phyloP scores from a whole-genome alignment of 1,284 basidiomycete species.

The Pholiota adiposa region DNA sequence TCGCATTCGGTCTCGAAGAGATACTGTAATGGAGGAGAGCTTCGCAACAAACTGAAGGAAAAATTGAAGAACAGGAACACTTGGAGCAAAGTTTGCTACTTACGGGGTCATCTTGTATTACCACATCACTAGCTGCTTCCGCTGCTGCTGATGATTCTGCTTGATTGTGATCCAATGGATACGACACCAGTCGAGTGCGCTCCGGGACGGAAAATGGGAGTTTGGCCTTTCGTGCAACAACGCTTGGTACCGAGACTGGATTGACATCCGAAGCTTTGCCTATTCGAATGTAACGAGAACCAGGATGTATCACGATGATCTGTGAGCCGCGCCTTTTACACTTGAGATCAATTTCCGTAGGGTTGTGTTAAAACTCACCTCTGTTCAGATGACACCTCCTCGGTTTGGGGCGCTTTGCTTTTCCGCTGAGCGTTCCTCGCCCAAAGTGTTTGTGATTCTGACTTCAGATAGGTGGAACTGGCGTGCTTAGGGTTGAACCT shows the following conservation, averaged over 20 bases:
- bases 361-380: conserved; percentile 21
- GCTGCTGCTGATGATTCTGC: conserved; percentile 6
- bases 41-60: conserved; percentile 68
- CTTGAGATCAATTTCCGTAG: conserved; percentile 23
- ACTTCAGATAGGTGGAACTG: conserved; percentile 73
- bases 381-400: conserved; percentile 45
- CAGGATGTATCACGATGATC: conserved; percentile 92
- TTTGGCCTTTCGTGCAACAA: conserved; percentile 73
- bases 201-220: conserved; percentile 43
- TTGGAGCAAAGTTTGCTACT: conserved; percentile 4
- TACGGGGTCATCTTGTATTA: conserved; percentile 64
- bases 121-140: conserved; percentile 50
- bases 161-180: conserved; percentile 41
- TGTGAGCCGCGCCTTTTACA: conserved; percentile 70
- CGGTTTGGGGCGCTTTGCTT: conserved; percentile 46
- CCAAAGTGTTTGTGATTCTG: conserved; percentile 75
- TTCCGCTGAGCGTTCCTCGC: conserved; percentile 61
- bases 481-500: conserved; percentile 77
- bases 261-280: conserved; percentile 90
- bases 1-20: conserved; percentile 84
- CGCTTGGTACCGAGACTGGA: conserved; percentile 75
- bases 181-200: conserved; percentile 54
- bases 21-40: conserved; percentile 71
- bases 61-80: not conserved
- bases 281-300: conserved; percentile 85